Percentiles rank a stretch among this genome's conserved stretches.
Evolutionary conservation across 164 flowering plant species (phyloP).

Genomic region (Chimonanthus salicifolius): DNA sequence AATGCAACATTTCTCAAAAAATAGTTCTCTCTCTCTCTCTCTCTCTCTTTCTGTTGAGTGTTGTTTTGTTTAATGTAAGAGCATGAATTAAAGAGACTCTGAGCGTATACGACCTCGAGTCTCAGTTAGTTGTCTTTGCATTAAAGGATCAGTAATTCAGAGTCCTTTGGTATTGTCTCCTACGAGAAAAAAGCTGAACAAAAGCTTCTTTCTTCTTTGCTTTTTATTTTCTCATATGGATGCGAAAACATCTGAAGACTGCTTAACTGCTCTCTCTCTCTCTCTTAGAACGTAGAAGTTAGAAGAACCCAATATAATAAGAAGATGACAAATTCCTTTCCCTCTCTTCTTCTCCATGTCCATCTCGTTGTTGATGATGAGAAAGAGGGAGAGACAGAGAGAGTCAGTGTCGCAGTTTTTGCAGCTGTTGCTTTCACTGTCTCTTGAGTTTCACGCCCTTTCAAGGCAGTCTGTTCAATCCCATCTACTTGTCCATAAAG

Average conservation of each 20-base stretch:
- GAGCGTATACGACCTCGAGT: neutral
- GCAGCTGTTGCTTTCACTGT: constrained; percentile 11
- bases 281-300: constrained; percentile 9
- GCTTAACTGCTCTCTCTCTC: constrained; percentile 1
- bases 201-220: constrained; percentile 15
- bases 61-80: neutral
- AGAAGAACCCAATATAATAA: neutral
- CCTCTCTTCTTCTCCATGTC: neutral
- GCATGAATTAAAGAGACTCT: neutral
- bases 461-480: constrained; percentile 20
- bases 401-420: constrained; percentile 15
- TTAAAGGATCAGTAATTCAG: constrained; percentile 9
- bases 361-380: neutral
- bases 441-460: constrained; percentile 50
- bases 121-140: neutral
- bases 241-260: constrained; percentile 2
- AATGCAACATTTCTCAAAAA: too few relatives aligned
- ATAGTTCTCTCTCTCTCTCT: neutral
- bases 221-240: neutral
- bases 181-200: constrained; percentile 11
- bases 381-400: constrained; percentile 2
- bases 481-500: constrained; percentile 19
- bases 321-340: neutral
- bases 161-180: constrained; percentile 11
- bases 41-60: too few relatives aligned